These are phyloP conservation scores for Polyporus arcularius DNA, from an alignment of 768 basidiomycete genomes.

Conservation along the genomic window DNA sequence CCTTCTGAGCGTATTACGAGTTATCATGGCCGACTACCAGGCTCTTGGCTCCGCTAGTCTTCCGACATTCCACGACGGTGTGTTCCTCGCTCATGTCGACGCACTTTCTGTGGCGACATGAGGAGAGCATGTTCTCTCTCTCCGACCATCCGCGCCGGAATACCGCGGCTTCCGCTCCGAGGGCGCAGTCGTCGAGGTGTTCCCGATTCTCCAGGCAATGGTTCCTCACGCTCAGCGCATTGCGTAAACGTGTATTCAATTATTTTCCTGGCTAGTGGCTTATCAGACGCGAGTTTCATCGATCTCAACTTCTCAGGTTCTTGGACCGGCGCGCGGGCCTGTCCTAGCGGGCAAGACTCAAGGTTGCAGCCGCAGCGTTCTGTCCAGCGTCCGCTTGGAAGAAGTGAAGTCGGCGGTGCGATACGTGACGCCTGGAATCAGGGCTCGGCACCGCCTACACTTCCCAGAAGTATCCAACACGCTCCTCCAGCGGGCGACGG, in stretches of 20 bases:
- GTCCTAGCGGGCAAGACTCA: not conserved
- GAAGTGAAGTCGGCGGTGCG: conserved; percentile 9
- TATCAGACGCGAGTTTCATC: not conserved
- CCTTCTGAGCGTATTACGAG: not conserved
- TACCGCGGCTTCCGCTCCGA: conserved; percentile 17
- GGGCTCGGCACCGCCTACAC: not conserved
- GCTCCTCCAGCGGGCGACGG: not conserved
- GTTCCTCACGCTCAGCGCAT: conserved; percentile 9
- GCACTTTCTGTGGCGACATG: not conserved
- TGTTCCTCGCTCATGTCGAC: not conserved
- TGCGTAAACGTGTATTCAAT: conserved; percentile 7
- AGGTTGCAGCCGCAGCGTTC: not conserved
- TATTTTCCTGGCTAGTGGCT: not conserved
- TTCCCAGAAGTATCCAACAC: not conserved
- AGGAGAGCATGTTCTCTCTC: conserved; percentile 3
- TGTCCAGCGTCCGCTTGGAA: not conserved
- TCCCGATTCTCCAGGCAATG: not conserved
- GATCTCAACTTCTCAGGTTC: not conserved
- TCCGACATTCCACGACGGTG: not conserved
- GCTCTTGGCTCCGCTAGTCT: not conserved
- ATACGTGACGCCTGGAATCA: not conserved
- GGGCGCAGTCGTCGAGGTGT: not conserved
- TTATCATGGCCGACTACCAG: not conserved
- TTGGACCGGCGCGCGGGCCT: conserved; percentile 7
- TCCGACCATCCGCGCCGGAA: conserved; percentile 14